Evolutionary conservation across 495 filamentous ascomycete genomes (phyloP).

Genomic region (Antarctomyces pellizariae): DNA sequence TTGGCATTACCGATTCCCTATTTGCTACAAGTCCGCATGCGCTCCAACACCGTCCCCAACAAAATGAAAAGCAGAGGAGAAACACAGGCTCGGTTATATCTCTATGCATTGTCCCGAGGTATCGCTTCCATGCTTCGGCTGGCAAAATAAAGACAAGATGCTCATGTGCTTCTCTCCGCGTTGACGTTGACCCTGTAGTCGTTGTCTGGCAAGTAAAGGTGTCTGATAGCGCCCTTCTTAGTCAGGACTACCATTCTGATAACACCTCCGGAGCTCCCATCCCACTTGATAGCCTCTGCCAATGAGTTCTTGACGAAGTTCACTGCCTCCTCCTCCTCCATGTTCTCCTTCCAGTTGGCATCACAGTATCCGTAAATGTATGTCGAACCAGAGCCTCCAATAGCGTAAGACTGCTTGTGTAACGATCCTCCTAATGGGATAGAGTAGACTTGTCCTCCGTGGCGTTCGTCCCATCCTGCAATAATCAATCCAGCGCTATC

Average conservation of each 20-base stretch:
- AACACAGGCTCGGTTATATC: no score
- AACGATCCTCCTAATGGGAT: slow-evolving; percentile 92
- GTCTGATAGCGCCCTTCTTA: slow-evolving; percentile 58
- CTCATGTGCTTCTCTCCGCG: no score
- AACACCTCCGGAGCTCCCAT: slow-evolving; percentile 93
- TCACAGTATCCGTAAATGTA: slow-evolving; percentile 99
- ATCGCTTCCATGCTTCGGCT: no score
- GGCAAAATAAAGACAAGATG: no score
- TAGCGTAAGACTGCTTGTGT: slow-evolving; percentile 90
- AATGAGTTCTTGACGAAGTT: slow-evolving; percentile 77
- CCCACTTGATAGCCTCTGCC: slow-evolving; percentile 94
- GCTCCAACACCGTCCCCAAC: no score
- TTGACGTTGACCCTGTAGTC: slow-evolving; percentile 48
- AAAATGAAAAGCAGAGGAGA: no score
- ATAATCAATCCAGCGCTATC: slow-evolving; percentile 87
- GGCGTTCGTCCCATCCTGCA: slow-evolving; percentile 78
- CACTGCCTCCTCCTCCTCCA: slow-evolving; percentile 86
- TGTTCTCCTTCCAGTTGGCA: slow-evolving; percentile 82
- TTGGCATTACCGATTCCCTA: no score
- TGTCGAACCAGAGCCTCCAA: slow-evolving; percentile 90
- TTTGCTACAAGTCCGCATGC: no score
- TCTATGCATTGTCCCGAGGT: no score
- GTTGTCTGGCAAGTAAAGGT: slow-evolving; percentile 76
- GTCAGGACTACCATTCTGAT: slow-evolving; percentile 96
- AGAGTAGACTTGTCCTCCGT: slow-evolving; percentile 90